A percentile compares a stretch with the other conserved stretches of the same genome.
phyloP scores from a whole-genome alignment of 306 rosid genomes.

The Cucurbita argyrosperma region DNA sequence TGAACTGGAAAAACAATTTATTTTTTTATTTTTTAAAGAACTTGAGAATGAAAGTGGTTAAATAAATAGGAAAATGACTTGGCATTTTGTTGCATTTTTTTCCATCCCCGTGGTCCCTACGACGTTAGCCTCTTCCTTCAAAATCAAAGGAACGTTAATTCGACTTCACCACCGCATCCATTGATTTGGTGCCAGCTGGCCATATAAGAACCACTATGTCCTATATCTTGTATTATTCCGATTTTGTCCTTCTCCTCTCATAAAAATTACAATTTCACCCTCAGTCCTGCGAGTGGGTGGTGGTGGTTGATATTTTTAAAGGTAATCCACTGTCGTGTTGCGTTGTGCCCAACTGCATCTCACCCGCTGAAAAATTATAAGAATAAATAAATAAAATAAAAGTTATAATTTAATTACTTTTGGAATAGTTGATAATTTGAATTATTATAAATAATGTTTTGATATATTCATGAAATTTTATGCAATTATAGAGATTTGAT shows the following conservation, averaged over 20 bases:
- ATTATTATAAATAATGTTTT: too few relatives aligned
- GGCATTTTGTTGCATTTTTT: neutral
- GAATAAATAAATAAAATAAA: too few relatives aligned
- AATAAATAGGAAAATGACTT: neutral
- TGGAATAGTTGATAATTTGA: too few relatives aligned
- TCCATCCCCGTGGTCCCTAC: neutral
- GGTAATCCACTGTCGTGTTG: neutral
- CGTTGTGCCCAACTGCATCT: neutral
- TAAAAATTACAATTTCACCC: neutral
- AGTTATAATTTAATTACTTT: too few relatives aligned
- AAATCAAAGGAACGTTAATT: neutral
- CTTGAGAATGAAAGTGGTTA: neutral
- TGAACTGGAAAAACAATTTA: neutral
- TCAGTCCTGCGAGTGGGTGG: neutral
- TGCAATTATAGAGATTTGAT: too few relatives aligned
- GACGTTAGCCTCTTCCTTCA: neutral
- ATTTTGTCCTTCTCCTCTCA: neutral
- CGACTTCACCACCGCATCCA: neutral
- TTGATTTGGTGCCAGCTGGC: neutral
- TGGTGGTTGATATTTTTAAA: neutral
- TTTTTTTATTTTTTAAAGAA: neutral
- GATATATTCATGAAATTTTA: too few relatives aligned
- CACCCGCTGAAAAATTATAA: neutral
- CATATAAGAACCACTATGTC: neutral
- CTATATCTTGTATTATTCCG: neutral